phyloP scores from a whole-genome alignment of 257 asterid genomes.

The Solanum medicagineum region DNA sequence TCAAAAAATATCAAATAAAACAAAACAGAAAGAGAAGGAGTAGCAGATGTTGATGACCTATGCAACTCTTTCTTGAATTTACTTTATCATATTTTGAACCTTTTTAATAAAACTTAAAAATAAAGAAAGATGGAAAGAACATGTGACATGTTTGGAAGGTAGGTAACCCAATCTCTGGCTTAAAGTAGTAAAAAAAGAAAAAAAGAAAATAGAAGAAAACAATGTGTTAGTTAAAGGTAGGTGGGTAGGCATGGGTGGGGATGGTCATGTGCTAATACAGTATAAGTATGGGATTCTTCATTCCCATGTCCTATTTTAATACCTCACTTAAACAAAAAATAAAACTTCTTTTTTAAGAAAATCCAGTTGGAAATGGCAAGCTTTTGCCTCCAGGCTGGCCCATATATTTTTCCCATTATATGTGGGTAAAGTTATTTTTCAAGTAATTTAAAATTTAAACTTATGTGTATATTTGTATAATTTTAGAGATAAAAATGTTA shows the following conservation, averaged over 20 bases:
- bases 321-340: not conserved
- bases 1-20: too few species aligned
- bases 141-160: slow-evolving; percentile 9
- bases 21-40: too few species aligned
- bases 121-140: not conserved
- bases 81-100: not conserved
- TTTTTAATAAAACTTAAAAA: not conserved
- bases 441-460: not conserved
- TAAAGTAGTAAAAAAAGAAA: not conserved
- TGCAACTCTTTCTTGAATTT: accelerated
- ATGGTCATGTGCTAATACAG: slow-evolving; percentile 6
- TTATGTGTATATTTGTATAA: not conserved
- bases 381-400: not conserved
- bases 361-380: not conserved
- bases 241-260: not conserved
- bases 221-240: slow-evolving; percentile 1
- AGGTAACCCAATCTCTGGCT: slow-evolving; percentile 1
- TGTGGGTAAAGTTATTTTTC: not conserved
- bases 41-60: too few species aligned
- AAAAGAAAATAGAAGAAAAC: not conserved
- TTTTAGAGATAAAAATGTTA: not conserved
- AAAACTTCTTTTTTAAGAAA: not conserved
- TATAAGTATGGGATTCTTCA: slow-evolving; percentile 6
- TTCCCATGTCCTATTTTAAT: not conserved
- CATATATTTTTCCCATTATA: too few species aligned